phyloP scores from a whole-genome alignment of 192 early-diverging fungal species.

The Backusella mclennaniae region DNA sequence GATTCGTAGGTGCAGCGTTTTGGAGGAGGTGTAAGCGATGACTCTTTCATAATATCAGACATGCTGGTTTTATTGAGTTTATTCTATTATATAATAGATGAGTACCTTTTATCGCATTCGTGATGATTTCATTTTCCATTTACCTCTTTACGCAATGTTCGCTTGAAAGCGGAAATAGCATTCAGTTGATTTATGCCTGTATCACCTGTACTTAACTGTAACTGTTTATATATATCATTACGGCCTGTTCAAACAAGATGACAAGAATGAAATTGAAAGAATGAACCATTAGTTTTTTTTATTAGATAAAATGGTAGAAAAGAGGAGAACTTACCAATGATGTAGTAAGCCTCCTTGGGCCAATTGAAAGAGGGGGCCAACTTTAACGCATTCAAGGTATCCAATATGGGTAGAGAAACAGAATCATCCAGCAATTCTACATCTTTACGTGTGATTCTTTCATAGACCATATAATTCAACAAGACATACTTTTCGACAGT shows the following conservation, averaged over 20 bases:
- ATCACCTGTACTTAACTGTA: background rate
- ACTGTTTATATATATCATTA: constrained; percentile 14
- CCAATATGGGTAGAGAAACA: background rate
- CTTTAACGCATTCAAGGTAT: background rate
- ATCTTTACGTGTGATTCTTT: background rate
- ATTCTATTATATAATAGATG: background rate
- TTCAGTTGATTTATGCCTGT: background rate
- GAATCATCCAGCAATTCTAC: background rate
- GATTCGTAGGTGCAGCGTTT: background rate
- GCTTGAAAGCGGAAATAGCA: background rate
- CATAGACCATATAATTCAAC: background rate
- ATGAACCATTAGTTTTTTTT: background rate
- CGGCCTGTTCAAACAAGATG: background rate
- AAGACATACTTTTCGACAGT: background rate
- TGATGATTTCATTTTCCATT: background rate
- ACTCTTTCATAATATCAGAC: background rate
- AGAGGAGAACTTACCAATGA: background rate
- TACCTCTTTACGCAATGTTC: background rate
- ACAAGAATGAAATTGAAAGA: background rate
- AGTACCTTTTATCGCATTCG: too few species aligned
- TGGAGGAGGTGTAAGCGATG: background rate
- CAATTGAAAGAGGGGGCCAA: background rate
- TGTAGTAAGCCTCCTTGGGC: background rate
- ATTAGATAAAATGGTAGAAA: background rate
- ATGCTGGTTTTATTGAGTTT: background rate